These are phyloP conservation scores for Coemansia sp. DNA, from an alignment of 192 early-diverging fungal genomes.

Conservation along the genomic window DNA sequence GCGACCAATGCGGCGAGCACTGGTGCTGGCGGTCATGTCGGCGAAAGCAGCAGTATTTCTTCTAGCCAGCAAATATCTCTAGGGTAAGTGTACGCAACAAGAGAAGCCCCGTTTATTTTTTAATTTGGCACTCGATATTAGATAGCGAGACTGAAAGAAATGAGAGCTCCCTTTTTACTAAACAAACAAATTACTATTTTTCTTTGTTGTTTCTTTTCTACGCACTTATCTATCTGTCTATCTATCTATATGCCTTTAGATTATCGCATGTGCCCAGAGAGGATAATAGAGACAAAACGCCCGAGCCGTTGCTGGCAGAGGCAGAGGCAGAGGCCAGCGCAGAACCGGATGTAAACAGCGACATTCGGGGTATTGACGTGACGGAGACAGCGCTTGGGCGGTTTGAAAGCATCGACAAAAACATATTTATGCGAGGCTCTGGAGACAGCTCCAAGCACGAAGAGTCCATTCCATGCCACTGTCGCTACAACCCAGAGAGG, in stretches of 20 bases:
- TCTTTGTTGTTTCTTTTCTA: neutral
- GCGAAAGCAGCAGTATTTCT: neutral
- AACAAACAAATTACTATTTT: neutral
- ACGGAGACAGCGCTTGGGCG: constrained; percentile 22
- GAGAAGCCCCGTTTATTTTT: neutral
- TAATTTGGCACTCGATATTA: neutral
- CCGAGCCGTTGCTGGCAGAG: constrained; percentile 1
- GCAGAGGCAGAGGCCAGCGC: neutral
- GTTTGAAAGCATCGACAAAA: constrained; percentile 43
- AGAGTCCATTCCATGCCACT: constrained; percentile 47
- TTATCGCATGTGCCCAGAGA: constrained; percentile 1
- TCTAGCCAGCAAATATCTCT: neutral
- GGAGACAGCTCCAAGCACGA: constrained; percentile 40
- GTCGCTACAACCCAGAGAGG: constrained; percentile 54
- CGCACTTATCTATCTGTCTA: too few species aligned
- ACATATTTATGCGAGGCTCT: constrained; percentile 44
- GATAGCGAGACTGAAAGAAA: neutral
- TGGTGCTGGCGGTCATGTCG: neutral
- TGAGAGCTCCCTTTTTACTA: neutral
- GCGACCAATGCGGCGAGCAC: neutral
- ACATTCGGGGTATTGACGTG: constrained; percentile 30
- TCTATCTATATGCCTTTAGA: neutral
- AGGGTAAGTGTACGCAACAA: neutral
- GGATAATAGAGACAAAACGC: constrained; percentile 3
- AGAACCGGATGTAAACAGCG: constrained; percentile 13